A percentile compares a stretch with the other conserved stretches of the same genome.
Evolutionary conservation across 768 basidiomycete genomes (phyloP).

Genomic region (Rhodotorula toruloides): DNA sequence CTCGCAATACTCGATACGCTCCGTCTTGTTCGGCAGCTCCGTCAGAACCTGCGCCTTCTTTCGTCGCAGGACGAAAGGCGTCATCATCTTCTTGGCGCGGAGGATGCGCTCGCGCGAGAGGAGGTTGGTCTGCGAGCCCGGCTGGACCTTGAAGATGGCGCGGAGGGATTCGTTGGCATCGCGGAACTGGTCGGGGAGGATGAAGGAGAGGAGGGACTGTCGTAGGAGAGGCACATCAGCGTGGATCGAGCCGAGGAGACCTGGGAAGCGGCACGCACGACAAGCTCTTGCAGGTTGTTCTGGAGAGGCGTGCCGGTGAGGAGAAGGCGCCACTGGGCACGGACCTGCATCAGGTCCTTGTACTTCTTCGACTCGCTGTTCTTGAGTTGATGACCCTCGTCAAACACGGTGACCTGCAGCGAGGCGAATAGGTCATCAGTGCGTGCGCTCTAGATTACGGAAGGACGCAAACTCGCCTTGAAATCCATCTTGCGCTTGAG

Average conservation of each 20-base stretch:
- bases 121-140: constrained; percentile 79
- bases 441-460: too few species aligned
- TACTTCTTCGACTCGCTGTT: constrained; percentile 98
- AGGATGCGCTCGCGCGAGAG: constrained; percentile 90
- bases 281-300: constrained; percentile 53
- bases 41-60: constrained; percentile 93
- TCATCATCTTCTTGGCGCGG: constrained; percentile 98
- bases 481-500: constrained; percentile 76
- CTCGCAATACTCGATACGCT: constrained; percentile 90
- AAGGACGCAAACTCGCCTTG: constrained; percentile 61
- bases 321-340: constrained; percentile 80
- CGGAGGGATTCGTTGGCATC: constrained; percentile 69
- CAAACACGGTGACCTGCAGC: constrained; percentile 78
- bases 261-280: constrained; percentile 44
- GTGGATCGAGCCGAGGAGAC: background rate
- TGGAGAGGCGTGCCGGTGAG: constrained; percentile 92
- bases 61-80: constrained; percentile 93
- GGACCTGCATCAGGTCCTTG: constrained; percentile 74
- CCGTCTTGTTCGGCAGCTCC: constrained; percentile 86
- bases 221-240: background rate
- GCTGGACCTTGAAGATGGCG: constrained; percentile 86
- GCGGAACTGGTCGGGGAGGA: constrained; percentile 82
- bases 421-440: background rate
- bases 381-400: constrained; percentile 95
- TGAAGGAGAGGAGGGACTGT: constrained; percentile 96